Evolutionary conservation across 805 yeast species (phyloP).

Genomic region (Starmerella gropengiesseri): DNA sequence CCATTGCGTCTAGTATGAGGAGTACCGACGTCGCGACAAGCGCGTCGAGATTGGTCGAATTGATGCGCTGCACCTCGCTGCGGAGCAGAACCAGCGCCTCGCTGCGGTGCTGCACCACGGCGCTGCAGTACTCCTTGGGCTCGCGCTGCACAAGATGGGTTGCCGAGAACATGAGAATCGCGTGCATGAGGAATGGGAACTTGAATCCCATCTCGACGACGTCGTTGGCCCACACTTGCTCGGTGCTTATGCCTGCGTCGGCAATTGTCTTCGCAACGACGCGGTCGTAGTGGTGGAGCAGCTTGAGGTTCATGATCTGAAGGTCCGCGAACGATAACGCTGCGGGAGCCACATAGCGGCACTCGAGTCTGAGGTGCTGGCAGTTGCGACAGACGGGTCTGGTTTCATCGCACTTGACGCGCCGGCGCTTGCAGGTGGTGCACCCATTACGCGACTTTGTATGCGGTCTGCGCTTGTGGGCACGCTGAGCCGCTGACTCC

Average conservation of each 20-base stretch:
- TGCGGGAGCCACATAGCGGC: conserved; percentile 44
- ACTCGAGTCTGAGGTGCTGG: conserved; percentile 61
- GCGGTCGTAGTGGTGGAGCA: conserved; percentile 80
- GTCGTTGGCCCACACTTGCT: conserved; percentile 75
- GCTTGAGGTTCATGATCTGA: conserved; percentile 63
- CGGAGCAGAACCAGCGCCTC: conserved; percentile 72
- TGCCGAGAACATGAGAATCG: conserved; percentile 81
- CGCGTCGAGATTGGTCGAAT: conserved; percentile 72
- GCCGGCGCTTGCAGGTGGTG: conserved; percentile 72
- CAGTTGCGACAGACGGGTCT: conserved; percentile 76
- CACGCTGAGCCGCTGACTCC: background rate
- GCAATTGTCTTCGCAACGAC: conserved; percentile 80
- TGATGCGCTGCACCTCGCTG: conserved; percentile 76
- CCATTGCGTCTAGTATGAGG: conserved; percentile 83
- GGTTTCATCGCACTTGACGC: conserved; percentile 87
- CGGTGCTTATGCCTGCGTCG: conserved; percentile 80
- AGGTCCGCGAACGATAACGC: conserved; percentile 31
- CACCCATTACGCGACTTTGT: conserved; percentile 85
- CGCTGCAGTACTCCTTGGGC: conserved; percentile 31
- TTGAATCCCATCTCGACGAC: conserved; percentile 82
- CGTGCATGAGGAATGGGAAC: conserved; percentile 85
- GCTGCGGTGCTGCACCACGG: conserved; percentile 72
- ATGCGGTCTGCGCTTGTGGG: conserved; percentile 67
- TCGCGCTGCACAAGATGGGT: conserved; percentile 73
- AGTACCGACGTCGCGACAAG: conserved; percentile 84